Evolutionary conservation across 345 rosid genomes (phyloP), one percentile per base, ranked within the genome.

Genomic region (Conringia planisiliqua): DNA sequence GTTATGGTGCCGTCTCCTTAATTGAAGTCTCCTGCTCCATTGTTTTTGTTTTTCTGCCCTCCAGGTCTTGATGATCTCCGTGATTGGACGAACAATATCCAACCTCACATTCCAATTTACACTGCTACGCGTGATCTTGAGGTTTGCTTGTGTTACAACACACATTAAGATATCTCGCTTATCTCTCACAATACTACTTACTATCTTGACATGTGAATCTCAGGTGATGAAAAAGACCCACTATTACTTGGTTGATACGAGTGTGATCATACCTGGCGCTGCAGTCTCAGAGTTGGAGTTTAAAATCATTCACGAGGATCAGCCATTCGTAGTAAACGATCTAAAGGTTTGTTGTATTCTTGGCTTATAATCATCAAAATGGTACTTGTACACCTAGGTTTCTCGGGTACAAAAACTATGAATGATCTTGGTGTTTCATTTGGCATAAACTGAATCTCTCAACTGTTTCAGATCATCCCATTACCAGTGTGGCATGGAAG

Each of bases 181-280:
- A 42, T 12, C 62, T 50, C 18, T 66, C n/a, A 5, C 64, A 36
- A 40, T 68, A 5, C 16, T 32, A 27, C 40, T 44, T 77, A 52
- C 40, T 60, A 5, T 63, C 7, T 44, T 47, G 51, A 29, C 52
- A 43, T 72, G 60, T 62, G 44, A 54, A 71, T 70, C 57, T 68
- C 84, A 91, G 97, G 98, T 93, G 83, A 89, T 93, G 97, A 88
- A 93, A 85, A 91, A 93, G 85, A 91, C 98, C 62, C 98, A 89
- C 74, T 91, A 89, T 80, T 93, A 93, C 86, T 80, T 93, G 79
- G 93, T 93, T 64, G 98, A 93, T 78, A 86, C 89, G 13, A 88
- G 96, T 78, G 87, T 72, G 75, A 71, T 89, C 57, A 80, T 58
- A 79, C 94, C 96, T 18, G 97, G 97, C 13, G 95, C 98, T 60